These are phyloP conservation scores for Stephania yunnanensis DNA, from an alignment of 164 flowering plant genomes.

Conservation along the genomic window DNA sequence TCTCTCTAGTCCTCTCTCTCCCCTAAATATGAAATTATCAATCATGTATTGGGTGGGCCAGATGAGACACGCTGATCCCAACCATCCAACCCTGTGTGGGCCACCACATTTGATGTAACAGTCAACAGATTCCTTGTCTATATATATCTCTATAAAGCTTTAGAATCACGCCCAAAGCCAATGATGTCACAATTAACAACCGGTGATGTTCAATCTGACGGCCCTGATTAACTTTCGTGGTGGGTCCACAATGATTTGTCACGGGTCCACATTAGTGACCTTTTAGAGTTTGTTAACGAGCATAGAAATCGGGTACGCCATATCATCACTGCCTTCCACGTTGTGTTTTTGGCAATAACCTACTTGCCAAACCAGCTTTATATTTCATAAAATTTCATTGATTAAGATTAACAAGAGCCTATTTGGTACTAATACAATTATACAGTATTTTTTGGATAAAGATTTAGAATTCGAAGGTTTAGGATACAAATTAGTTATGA, in stretches of 20 bases:
- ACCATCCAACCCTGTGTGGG: neutral
- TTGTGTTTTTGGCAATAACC: too few species aligned
- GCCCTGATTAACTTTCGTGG: neutral
- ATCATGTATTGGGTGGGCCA: neutral
- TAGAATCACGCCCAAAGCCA: neutral
- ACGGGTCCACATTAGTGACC: neutral
- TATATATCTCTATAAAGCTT: neutral
- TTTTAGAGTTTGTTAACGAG: neutral
- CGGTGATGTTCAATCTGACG: neutral
- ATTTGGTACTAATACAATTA: too few species aligned
- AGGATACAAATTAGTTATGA: too few species aligned
- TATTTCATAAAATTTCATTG: too few species aligned
- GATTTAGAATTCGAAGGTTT: too few species aligned
- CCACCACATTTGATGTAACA: slow-evolving; percentile 1
- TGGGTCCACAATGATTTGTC: neutral
- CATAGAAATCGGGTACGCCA: neutral
- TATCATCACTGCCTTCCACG: neutral
- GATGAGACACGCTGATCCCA: slow-evolving; percentile 1
- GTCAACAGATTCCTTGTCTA: slow-evolving; percentile 1
- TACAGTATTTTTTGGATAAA: too few species aligned
- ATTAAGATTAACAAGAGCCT: too few species aligned
- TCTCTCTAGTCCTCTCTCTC: neutral
- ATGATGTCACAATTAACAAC: neutral
- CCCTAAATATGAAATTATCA: neutral
- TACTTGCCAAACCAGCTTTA: too few species aligned